Percentiles rank a stretch among this genome's conserved stretches.
These are phyloP conservation scores for Scytalidium sp. DNA, from an alignment of 2,329 filamentous ascomycete genomes.

Conservation along the genomic window DNA sequence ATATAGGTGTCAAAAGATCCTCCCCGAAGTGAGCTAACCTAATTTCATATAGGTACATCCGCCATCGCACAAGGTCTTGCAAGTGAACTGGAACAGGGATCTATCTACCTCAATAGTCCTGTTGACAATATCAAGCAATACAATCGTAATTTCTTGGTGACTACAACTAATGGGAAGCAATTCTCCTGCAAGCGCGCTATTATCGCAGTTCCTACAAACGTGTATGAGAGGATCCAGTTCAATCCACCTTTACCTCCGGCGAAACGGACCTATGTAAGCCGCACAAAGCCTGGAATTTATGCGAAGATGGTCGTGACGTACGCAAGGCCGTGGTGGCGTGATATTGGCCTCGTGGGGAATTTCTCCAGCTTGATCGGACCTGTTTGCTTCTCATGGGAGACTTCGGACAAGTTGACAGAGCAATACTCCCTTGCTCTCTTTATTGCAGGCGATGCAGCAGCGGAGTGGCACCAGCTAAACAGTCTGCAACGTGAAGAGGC, in stretches of 20 bases:
- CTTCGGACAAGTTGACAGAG: slow-evolving; percentile 15
- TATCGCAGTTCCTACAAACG: slow-evolving; percentile 43
- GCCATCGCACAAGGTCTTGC: background rate
- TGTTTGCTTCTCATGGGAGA: slow-evolving; percentile 32
- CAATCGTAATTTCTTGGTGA: background rate
- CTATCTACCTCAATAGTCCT: background rate
- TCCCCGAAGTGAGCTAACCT: background rate
- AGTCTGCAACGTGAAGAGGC: slow-evolving; percentile 15
- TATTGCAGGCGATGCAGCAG: slow-evolving; percentile 33
- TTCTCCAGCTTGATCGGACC: slow-evolving; percentile 43
- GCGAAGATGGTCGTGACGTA: slow-evolving; percentile 22
- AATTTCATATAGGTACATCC: background rate
- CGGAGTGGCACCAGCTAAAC: slow-evolving; percentile 26
- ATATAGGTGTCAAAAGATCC: background rate
- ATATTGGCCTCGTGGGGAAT: slow-evolving; percentile 40
- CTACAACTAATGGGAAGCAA: background rate
- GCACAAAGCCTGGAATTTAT: slow-evolving; percentile 32
- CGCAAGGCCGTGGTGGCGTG: background rate
- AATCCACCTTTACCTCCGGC: slow-evolving; percentile 26
- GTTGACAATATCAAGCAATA: background rate
- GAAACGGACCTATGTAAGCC: slow-evolving; percentile 24
- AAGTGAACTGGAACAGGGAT: background rate
- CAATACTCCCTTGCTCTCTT: slow-evolving; percentile 30
- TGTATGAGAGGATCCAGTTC: slow-evolving; percentile 44
- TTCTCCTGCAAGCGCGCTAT: slow-evolving; percentile 38